Evolutionary conservation across 352 stramenopile species (phyloP).

Genomic region (Phytophthora podocarpi): DNA sequence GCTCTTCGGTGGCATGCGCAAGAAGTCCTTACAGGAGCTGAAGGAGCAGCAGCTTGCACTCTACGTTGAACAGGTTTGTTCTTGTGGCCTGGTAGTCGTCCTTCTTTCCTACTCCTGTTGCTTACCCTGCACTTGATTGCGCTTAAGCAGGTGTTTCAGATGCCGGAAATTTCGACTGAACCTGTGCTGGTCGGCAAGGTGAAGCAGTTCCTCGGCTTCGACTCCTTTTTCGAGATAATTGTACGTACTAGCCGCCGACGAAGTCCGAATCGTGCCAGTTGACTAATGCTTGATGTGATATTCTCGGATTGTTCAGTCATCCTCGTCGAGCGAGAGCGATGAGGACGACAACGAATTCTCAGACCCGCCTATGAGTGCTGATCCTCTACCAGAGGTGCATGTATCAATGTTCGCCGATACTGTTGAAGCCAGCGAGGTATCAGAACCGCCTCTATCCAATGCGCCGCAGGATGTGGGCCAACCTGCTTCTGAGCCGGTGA

Average conservation of each 20-base stretch:
- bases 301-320: conserved; percentile 9
- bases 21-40: conserved; percentile 68
- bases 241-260: conserved; percentile 27
- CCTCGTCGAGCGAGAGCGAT: conserved; percentile 16
- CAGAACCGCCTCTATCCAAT: conserved; percentile 3
- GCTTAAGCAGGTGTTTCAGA: conserved; percentile 52
- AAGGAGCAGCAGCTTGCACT: conserved; percentile 75
- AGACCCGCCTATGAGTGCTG: not conserved
- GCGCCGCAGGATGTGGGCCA: conserved; percentile 13
- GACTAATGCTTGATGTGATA: conserved; percentile 1
- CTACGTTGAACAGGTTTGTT: conserved; percentile 66
- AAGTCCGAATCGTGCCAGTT: not conserved
- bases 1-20: conserved; percentile 70
- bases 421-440: conserved; percentile 9
- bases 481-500: conserved; percentile 17
- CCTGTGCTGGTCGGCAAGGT: conserved; percentile 44
- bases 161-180: conserved; percentile 50
- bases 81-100: conserved; percentile 8
- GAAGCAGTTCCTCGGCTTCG: conserved; percentile 66
- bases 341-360: conserved; percentile 8
- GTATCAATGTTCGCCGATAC: conserved; percentile 17
- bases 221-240: conserved; percentile 73
- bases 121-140: not conserved
- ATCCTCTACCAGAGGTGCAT: not conserved
- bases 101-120: not conserved